Conservation (phyloP, 2,329 filamentous ascomycete species). For the Verticillium nonalfalfae region DNA sequence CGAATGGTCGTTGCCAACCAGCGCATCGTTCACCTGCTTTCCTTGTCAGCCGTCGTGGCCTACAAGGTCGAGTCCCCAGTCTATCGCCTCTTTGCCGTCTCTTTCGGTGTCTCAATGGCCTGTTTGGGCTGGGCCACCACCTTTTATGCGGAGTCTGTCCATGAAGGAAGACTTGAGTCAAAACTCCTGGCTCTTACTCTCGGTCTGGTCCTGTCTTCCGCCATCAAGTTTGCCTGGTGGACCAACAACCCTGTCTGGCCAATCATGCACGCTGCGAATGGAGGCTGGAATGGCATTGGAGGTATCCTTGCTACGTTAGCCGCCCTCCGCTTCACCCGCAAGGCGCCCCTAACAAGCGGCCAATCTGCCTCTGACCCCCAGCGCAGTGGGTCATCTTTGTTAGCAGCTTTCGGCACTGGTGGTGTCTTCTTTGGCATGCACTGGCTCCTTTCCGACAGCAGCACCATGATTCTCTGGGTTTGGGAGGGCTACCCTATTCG, state of each 20-base stretch:
- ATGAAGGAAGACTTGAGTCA: conserved; percentile 71
- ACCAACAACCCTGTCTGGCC: conserved; percentile 98
- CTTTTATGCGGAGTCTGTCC: conserved; percentile 69
- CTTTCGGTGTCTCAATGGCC: conserved; percentile 72
- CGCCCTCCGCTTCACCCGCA: conserved; percentile 68
- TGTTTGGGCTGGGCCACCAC: conserved; percentile 81
- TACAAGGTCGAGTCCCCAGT: conserved; percentile 70
- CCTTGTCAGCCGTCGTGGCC: conserved; percentile 70
- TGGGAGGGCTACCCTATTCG: conserved; percentile 94
- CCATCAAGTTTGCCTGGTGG: conserved; percentile 86
- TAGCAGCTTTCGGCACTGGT: conserved; percentile 72
- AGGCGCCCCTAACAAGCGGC: conserved; percentile 41
- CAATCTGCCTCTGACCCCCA: conserved; percentile 20
- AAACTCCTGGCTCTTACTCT: conserved; percentile 75
- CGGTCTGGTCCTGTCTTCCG: conserved; percentile 77
- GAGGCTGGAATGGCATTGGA: conserved; percentile 86
- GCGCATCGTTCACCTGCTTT: conserved; percentile 67
- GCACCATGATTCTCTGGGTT: conserved; percentile 97
- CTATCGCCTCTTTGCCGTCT: conserved; percentile 71
- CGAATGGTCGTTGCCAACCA: conserved; percentile 62
- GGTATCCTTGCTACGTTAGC: conserved; percentile 70
- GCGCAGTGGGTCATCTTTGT: conserved; percentile 58
- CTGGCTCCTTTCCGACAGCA: conserved; percentile 90
- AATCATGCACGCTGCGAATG: conserved; percentile 81
- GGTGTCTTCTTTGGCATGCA: conserved; percentile 87